phyloP scores from a whole-genome alignment of 1,139 yeast species.

The Blastobotrys proliferans region DNA sequence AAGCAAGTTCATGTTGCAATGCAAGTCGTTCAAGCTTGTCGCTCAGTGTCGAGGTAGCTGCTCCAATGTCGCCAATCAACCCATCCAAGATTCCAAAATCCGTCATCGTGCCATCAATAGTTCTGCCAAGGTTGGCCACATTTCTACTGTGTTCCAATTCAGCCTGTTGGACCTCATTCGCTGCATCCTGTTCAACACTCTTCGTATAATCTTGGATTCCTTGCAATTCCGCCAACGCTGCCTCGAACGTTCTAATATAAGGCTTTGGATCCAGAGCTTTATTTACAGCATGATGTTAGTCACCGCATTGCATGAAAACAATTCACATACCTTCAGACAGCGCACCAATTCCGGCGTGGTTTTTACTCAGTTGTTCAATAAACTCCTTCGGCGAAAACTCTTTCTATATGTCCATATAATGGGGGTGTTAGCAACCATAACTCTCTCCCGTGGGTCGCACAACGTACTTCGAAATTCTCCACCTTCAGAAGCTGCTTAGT shows the following conservation, averaged over 20 bases:
- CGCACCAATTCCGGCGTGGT: slow-evolving; percentile 38
- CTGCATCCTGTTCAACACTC: slow-evolving; percentile 46
- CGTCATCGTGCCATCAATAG: slow-evolving; percentile 42
- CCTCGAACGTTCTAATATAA: slow-evolving; percentile 87
- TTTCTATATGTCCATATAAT: slow-evolving; percentile 32
- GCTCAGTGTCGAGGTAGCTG: slow-evolving; percentile 70
- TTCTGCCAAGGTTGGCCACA: slow-evolving; percentile 53
- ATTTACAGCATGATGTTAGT: neutral
- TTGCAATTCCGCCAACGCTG: slow-evolving; percentile 69
- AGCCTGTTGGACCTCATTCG: slow-evolving; percentile 53
- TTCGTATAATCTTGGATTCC: slow-evolving; percentile 54
- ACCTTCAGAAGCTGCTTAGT: slow-evolving; percentile 62
- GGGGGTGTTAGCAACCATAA: slow-evolving; percentile 2
- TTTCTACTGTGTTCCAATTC: slow-evolving; percentile 67
- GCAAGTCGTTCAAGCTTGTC: slow-evolving; percentile 69
- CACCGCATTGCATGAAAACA: neutral
- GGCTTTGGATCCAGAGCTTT: slow-evolving; percentile 76
- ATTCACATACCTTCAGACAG: slow-evolving; percentile 11
- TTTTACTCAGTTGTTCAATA: slow-evolving; percentile 75
- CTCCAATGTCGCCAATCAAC: slow-evolving; percentile 46
- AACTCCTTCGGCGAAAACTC: slow-evolving; percentile 74
- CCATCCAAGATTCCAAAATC: slow-evolving; percentile 57
- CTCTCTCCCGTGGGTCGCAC: neutral
- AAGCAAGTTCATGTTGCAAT: slow-evolving; percentile 70
- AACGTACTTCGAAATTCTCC: slow-evolving; percentile 58